A percentile compares a stretch with the other conserved stretches of the same genome.
Evolutionary conservation across 148 eudicot species (phyloP).

Genomic region (Selenicereus undatus): DNA sequence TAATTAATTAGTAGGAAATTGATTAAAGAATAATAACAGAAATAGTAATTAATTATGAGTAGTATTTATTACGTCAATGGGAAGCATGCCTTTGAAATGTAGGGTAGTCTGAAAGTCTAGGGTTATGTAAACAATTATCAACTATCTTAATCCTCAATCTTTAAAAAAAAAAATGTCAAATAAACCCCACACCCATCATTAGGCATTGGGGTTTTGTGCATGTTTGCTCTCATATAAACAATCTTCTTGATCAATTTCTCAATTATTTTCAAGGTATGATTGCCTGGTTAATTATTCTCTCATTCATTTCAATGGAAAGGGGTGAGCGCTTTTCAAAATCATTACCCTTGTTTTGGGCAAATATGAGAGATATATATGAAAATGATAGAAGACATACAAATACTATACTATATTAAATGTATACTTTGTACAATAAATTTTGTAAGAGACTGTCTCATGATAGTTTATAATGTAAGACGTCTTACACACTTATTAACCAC

Average conservation of each 20-base stretch:
- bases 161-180: background rate
- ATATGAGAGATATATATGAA: background rate
- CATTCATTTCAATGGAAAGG: too few relatives aligned
- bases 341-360: background rate
- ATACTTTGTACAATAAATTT: too few relatives aligned
- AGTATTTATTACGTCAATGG: constrained; percentile 17
- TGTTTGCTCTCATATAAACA: too few relatives aligned
- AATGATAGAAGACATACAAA: too few relatives aligned
- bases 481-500: too few relatives aligned
- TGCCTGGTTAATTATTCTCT: too few relatives aligned
- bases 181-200: constrained; percentile 24
- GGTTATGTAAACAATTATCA: constrained; percentile 11
- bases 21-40: constrained; percentile 3
- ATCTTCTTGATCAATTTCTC: too few relatives aligned
- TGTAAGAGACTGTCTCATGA: too few relatives aligned
- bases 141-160: constrained; percentile 1
- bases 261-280: too few relatives aligned
- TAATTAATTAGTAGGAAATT: background rate
- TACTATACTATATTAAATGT: too few relatives aligned
- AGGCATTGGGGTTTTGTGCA: constrained; percentile 21
- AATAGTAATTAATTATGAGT: constrained; percentile 14
- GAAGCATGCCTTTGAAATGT: constrained; percentile 27
- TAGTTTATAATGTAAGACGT: too few relatives aligned
- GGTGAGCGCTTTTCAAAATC: constrained; percentile 14
- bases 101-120: background rate